Evolutionary conservation across 2,329 filamentous ascomycete genomes (phyloP), one percentile per base, ranked within the genome.

Genomic region (Cordyceps farinosa): DNA sequence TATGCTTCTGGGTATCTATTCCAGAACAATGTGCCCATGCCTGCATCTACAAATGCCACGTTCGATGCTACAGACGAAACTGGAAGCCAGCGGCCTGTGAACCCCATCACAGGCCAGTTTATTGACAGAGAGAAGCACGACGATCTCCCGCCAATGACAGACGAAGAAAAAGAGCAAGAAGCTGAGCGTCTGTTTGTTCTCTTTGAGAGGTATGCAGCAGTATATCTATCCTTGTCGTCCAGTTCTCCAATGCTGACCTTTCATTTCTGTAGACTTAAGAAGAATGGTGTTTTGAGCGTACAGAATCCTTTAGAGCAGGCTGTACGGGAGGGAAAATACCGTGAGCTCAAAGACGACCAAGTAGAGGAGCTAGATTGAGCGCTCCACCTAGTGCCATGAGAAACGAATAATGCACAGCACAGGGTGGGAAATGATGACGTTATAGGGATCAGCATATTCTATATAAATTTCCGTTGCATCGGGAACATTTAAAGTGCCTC

Each of bases 1-100:
- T 97, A 91, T 71, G 95, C 95, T 0, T 91, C 92, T 0, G 95
- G 95, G 0, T 97, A 95, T 72, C 79, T 99, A 17, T 89, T 93
- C 77, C 89, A 90, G 66, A 90, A 94, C 66, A 91, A 95, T 62
- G 87, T 98, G 13, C 82, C 88, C 0, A 80, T 97, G 29, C 91
- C 92, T 0, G 82, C 87, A 64, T 87, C 82, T 61, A 84, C 87
- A 1, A 77, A 86, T 10, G 83, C 88, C 68, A 71, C 69, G 11
- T 72, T 75, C 64, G 73, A 70, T 65, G 71, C 73, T 56, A 63
- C 62, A 30, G 67, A 71, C 44, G n/a, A 69, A 60, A 34, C 70
- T 67, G 69, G 75, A 15, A 66, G 68, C 2, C 71, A 69, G 51
- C 78, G 75, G 64, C 73, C 81, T 0, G 78, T 96, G 59, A 97